Conservation (phyloP, 306 rosid genomes). For the Cucumis sativus region DNA sequence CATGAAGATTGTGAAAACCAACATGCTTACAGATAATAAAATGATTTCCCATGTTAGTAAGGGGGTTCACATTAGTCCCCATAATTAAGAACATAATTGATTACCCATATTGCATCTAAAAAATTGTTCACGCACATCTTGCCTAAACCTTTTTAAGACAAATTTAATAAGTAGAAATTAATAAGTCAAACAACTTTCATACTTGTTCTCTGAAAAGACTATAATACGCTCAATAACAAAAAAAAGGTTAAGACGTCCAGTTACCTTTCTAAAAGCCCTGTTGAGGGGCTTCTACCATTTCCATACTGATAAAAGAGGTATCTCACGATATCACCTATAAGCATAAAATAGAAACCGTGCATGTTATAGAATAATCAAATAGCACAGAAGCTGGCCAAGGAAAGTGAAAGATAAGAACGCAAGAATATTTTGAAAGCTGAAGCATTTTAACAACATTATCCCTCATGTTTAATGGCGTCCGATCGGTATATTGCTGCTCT, state of each 20-base stretch:
- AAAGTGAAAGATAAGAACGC: not conserved
- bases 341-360: constrained; percentile 10
- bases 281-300: constrained; percentile 57
- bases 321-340: constrained; percentile 72
- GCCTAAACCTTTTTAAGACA: not conserved
- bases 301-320: constrained; percentile 72
- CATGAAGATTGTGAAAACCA: not conserved
- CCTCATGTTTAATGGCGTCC: not conserved
- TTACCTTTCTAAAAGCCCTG: constrained; percentile 76
- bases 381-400: not conserved
- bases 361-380: constrained; percentile 2
- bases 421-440: not conserved
- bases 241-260: constrained; percentile 5
- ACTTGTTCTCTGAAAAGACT: not conserved
- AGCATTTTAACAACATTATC: not conserved
- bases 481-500: not conserved
- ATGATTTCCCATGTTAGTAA: not conserved
- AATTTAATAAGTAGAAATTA: not conserved
- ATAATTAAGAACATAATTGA: not conserved
- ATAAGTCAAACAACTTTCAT: constrained; percentile 3
- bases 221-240: not conserved
- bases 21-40: not conserved
- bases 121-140: not conserved
- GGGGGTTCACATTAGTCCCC: not conserved
- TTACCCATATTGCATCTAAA: not conserved